Conservation (phyloP, 805 yeast genomes). For the Candida stauntonica region DNA sequence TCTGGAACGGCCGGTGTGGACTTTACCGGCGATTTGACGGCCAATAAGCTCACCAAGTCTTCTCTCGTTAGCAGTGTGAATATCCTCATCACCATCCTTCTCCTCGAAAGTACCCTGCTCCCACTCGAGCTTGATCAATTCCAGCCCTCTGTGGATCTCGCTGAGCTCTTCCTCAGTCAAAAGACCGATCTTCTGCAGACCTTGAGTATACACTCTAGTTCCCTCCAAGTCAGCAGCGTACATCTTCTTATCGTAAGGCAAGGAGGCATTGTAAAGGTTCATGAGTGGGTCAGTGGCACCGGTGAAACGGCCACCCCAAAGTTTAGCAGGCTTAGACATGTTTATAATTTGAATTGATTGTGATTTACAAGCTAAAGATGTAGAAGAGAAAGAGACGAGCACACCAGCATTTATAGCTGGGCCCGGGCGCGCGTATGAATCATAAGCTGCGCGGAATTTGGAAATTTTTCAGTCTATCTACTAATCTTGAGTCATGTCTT, state of each 20-base stretch:
- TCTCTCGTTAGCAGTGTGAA: constrained; percentile 98
- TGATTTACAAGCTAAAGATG: no score
- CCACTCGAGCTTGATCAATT: constrained; percentile 78
- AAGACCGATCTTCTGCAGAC: constrained; percentile 73
- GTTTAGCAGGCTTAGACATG: constrained; percentile 41
- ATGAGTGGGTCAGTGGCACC: constrained; percentile 96
- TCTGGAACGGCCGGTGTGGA: constrained; percentile 98
- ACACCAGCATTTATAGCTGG: no score
- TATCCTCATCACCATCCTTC: constrained; percentile 92
- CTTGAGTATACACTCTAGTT: constrained; percentile 88
- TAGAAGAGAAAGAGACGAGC: no score
- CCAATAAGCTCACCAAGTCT: constrained; percentile 96
- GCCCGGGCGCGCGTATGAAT: no score
- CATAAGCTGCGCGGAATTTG: no score
- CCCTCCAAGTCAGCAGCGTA: constrained; percentile 92
- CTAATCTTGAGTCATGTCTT: no score
- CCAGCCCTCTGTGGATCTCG: constrained; percentile 83
- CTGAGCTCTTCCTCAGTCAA: constrained; percentile 66
- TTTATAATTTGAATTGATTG: no score
- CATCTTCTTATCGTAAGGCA: constrained; percentile 95
- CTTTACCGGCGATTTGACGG: constrained; percentile 89
- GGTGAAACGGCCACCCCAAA: constrained; percentile 99
- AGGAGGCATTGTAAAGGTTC: constrained; percentile 95
- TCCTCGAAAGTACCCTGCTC: constrained; percentile 58
- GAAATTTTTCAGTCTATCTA: no score